These are phyloP conservation scores for Hymenoscyphus fructigenus DNA, from an alignment of 2,329 filamentous ascomycete species.

Conservation along the genomic window DNA sequence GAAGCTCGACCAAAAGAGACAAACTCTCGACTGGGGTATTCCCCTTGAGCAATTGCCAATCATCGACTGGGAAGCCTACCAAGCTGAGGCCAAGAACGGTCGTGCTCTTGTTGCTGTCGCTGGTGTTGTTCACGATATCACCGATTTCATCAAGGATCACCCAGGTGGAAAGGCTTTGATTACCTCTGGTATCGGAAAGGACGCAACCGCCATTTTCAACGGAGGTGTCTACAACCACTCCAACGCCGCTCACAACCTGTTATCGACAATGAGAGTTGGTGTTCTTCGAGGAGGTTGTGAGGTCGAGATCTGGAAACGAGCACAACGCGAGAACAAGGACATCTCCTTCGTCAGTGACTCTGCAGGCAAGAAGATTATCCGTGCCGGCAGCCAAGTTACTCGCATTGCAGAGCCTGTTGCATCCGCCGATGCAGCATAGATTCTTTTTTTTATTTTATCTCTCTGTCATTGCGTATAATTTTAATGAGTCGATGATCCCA, in stretches of 20 bases:
- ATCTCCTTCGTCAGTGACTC: constrained; percentile 78
- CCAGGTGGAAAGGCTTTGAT: constrained; percentile 90
- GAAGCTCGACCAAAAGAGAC: constrained; percentile 86
- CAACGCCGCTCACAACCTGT: constrained; percentile 84
- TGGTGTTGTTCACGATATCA: constrained; percentile 83
- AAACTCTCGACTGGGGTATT: constrained; percentile 80
- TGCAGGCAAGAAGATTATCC: constrained; percentile 76
- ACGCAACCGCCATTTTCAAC: constrained; percentile 88
- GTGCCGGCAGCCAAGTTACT: constrained; percentile 82
- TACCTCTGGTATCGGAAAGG: constrained; percentile 77
- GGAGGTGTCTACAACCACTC: constrained; percentile 87
- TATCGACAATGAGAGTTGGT: constrained; percentile 85
- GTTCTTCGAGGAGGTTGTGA: constrained; percentile 84
- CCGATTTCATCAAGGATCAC: constrained; percentile 82
- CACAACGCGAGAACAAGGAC: constrained; percentile 82
- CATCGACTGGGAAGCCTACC: constrained; percentile 83
- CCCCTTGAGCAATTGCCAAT: constrained; percentile 84
- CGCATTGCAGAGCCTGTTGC: constrained; percentile 77
- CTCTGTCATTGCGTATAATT: constrained; percentile 8
- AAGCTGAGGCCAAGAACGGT: constrained; percentile 73
- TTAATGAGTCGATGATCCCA: constrained; percentile 19
- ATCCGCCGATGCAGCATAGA: constrained; percentile 78
- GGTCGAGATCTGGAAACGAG: constrained; percentile 90
- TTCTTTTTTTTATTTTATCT: constrained; percentile 4
- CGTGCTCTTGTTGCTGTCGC: constrained; percentile 75